A percentile compares a stretch with the other conserved stretches of the same genome.
Evolutionary conservation across 768 basidiomycete genomes (phyloP).

Genomic region (Podaxis carcinomalis): DNA sequence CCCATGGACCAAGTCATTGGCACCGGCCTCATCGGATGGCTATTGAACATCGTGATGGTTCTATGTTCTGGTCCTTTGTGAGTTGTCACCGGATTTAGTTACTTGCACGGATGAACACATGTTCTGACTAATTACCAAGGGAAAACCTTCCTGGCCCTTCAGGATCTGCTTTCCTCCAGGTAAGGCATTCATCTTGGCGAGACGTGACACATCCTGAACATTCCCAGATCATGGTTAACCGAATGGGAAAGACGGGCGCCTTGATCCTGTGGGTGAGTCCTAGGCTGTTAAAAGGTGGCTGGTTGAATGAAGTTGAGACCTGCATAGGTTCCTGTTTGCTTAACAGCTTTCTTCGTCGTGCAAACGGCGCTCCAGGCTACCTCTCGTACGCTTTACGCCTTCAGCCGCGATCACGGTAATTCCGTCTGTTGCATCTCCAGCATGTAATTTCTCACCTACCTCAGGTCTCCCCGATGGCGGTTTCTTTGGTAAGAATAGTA

Average conservation of each 20-base stretch:
- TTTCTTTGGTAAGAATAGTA: slow-evolving; percentile 67
- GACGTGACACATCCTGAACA: neutral
- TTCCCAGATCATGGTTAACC: slow-evolving; percentile 64
- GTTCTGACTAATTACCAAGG: slow-evolving; percentile 25
- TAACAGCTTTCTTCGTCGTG: slow-evolving; percentile 84
- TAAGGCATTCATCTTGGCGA: slow-evolving; percentile 11
- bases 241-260: slow-evolving; percentile 74
- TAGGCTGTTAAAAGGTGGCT: neutral
- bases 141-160: slow-evolving; percentile 65
- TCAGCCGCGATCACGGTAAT: slow-evolving; percentile 73
- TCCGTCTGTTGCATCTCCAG: neutral
- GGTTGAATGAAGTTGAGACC: neutral
- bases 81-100: slow-evolving; percentile 19
- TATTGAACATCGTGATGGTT: slow-evolving; percentile 84
- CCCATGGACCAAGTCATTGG: slow-evolving; percentile 49
- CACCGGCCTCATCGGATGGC: slow-evolving; percentile 77
- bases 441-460: slow-evolving; percentile 3
- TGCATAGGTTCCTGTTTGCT: slow-evolving; percentile 62
- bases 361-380: slow-evolving; percentile 81
- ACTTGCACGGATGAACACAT: neutral
- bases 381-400: slow-evolving; percentile 79
- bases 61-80: slow-evolving; percentile 77
- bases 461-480: slow-evolving; percentile 70
- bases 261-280: slow-evolving; percentile 68
- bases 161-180: slow-evolving; percentile 70